These are phyloP conservation scores for Suillus spraguei DNA, from an alignment of 768 basidiomycete species.

Conservation along the genomic window DNA sequence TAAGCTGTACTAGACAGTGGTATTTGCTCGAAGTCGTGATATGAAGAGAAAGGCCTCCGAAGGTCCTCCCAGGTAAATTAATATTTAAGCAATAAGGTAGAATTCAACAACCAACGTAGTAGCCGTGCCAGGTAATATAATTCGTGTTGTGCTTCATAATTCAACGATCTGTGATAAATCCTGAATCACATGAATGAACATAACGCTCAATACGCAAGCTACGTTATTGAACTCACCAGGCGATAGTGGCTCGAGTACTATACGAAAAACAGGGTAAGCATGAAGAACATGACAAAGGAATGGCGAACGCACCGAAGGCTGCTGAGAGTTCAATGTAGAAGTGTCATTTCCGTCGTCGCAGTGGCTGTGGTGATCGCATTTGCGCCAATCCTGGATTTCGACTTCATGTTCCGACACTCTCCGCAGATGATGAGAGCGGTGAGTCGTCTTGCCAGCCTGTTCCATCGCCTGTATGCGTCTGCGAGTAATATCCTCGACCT, in stretches of 20 bases:
- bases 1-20: not conserved
- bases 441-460: not conserved
- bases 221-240: not conserved
- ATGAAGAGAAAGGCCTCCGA: not conserved
- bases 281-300: not conserved
- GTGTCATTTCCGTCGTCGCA: not conserved
- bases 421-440: not conserved
- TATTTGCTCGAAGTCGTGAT: not conserved
- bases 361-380: no score
- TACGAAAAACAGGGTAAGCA: not conserved
- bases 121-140: not conserved
- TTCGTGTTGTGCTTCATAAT: not conserved
- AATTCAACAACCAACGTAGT: not conserved
- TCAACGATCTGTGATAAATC: slow-evolving; percentile 1
- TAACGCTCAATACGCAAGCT: not conserved
- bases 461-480: not conserved
- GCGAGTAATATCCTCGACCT: not conserved
- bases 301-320: not conserved
- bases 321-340: slow-evolving; percentile 5
- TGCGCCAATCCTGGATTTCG: not conserved
- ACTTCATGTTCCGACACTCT: not conserved
- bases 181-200: not conserved
- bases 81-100: not conserved
- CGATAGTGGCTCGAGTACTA: slow-evolving; percentile 4
- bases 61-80: not conserved